These are phyloP conservation scores for Coemansia guatemalensis DNA, from an alignment of 192 early-diverging fungal species.

Conservation along the genomic window DNA sequence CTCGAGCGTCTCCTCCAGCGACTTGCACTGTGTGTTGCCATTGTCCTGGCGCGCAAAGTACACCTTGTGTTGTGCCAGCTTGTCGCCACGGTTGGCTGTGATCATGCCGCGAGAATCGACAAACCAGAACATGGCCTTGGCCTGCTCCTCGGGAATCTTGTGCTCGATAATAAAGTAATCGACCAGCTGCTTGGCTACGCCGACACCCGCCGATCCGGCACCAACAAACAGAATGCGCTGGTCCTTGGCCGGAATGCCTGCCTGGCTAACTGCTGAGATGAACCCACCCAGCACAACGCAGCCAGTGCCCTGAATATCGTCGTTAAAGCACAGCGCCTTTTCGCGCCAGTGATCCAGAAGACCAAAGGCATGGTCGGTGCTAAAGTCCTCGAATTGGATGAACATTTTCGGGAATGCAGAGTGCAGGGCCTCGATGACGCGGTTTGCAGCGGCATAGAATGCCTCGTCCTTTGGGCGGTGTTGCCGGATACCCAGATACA, in stretches of 20 bases:
- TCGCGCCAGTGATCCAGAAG: conserved; percentile 76
- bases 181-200: conserved; percentile 84
- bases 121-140: conserved; percentile 64
- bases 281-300: conserved; percentile 91
- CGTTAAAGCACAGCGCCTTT: conserved; percentile 85
- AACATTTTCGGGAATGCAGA: conserved; percentile 75
- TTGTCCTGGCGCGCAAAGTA: conserved; percentile 88
- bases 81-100: conserved; percentile 83
- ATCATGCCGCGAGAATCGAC: conserved; percentile 90
- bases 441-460: conserved; percentile 78
- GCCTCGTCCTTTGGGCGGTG: conserved; percentile 58
- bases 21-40: conserved; percentile 66
- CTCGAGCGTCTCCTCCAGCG: conserved; percentile 72
- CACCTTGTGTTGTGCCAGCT: conserved; percentile 73
- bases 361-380: conserved; percentile 88
- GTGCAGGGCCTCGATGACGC: conserved; percentile 70
- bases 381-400: conserved; percentile 98
- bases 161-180: conserved; percentile 77
- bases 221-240: conserved; percentile 91
- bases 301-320: conserved; percentile 65
- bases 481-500: conserved; percentile 82
- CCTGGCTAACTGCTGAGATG: conserved; percentile 77
- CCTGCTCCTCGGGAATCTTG: conserved; percentile 65
- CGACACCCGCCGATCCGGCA: conserved; percentile 90
- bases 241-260: conserved; percentile 64